Conservation (phyloP, 2,329 filamentous ascomycete species). For the Phialophora expanda region DNA sequence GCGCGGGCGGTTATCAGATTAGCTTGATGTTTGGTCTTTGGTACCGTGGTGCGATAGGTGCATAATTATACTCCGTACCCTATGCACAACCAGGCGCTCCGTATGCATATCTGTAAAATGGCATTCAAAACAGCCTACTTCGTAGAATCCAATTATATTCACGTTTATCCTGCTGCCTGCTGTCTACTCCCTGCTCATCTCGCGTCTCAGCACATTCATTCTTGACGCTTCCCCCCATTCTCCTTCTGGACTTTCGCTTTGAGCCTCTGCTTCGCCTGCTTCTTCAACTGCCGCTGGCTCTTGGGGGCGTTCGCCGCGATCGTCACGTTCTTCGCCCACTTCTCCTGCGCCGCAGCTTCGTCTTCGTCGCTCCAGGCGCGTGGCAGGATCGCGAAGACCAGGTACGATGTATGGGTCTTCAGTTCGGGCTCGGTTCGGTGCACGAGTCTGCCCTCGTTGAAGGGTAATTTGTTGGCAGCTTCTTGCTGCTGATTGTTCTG, state of each 20-base stretch:
- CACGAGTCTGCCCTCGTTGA: conserved; percentile 76
- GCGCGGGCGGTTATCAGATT: background rate
- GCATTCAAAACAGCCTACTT: background rate
- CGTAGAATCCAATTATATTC: background rate
- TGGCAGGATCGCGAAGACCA: conserved; percentile 91
- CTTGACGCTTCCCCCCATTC: conserved; percentile 16
- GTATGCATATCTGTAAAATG: background rate
- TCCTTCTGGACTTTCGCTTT: conserved; percentile 18
- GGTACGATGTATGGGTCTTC: conserved; percentile 96
- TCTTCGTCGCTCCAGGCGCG: conserved; percentile 82
- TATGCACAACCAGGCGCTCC: too few relatives aligned
- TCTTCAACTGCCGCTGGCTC: conserved; percentile 39
- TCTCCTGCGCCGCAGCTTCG: conserved; percentile 69
- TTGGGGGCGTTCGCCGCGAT: conserved; percentile 31
- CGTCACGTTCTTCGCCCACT: conserved; percentile 53
- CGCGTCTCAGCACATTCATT: too few relatives aligned
- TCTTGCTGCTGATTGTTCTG: conserved; percentile 36
- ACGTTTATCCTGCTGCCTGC: background rate
- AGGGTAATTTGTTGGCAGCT: conserved; percentile 59
- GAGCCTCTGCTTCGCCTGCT: conserved; percentile 36
- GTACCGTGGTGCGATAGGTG: too few relatives aligned
- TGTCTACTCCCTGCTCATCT: background rate
- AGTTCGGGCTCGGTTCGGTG: conserved; percentile 85
- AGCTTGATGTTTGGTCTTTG: too few relatives aligned
- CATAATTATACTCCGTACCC: too few relatives aligned